Percentiles rank a stretch among this genome's conserved stretches.
These are phyloP conservation scores for Somion occarium DNA, from an alignment of 1,284 basidiomycete genomes.

Conservation along the genomic window DNA sequence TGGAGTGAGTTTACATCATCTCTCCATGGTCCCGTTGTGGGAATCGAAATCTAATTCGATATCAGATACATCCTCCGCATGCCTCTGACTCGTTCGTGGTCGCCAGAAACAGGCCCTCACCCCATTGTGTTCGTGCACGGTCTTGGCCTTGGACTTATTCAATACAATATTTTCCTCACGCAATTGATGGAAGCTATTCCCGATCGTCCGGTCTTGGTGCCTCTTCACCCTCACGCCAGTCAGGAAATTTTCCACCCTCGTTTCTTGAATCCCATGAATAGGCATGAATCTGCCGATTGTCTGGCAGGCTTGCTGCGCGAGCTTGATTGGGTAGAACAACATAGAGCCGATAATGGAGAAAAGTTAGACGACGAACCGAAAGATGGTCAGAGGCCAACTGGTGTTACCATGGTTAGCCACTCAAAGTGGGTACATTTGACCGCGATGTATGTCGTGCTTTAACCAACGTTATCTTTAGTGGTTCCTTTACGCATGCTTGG, in stretches of 20 bases:
- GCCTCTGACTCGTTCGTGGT: slow-evolving; percentile 54
- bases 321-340: slow-evolving; percentile 59
- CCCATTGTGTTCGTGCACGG: slow-evolving; percentile 87
- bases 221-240: slow-evolving; percentile 81
- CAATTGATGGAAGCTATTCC: slow-evolving; percentile 49
- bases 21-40: too few relatives aligned
- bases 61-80: slow-evolving; percentile 75
- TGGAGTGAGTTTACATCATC: slow-evolving; percentile 59
- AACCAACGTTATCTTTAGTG: slow-evolving; percentile 35
- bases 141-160: slow-evolving; percentile 74
- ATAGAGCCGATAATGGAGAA: slow-evolving; percentile 19
- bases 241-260: slow-evolving; percentile 77
- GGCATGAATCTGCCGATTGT: slow-evolving; percentile 53
- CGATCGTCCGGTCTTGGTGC: slow-evolving; percentile 74
- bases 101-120: slow-evolving; percentile 44
- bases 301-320: slow-evolving; percentile 55
- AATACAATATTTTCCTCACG: slow-evolving; percentile 52
- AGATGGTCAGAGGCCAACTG: slow-evolving; percentile 29
- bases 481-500: slow-evolving; percentile 79
- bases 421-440: slow-evolving; percentile 60
- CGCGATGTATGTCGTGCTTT: neutral
- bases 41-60: too few relatives aligned
- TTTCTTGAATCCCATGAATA: slow-evolving; percentile 67
- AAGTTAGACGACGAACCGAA: slow-evolving; percentile 2
- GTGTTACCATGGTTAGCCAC: slow-evolving; percentile 80